Evolutionary conservation across 345 rosid genomes (phyloP), one percentile per base, ranked within the genome.

Genomic region (Cardamine chenopodiifolia): DNA sequence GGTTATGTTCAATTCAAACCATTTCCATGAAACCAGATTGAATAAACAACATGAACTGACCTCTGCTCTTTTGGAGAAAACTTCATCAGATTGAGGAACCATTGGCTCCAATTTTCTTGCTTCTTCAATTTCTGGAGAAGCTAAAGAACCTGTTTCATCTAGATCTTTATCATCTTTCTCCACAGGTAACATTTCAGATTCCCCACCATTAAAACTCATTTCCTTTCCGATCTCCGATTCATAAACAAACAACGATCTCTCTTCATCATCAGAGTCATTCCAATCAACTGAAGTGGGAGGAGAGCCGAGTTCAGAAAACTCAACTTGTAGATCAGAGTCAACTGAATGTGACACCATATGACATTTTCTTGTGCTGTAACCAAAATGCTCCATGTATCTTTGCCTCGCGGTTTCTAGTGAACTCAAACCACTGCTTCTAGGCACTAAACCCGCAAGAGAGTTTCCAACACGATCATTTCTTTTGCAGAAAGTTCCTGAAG

Each of bases 311-410:
- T 92, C 99, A 6, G 99, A 95, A 58, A 95, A 87, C 82, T 92
- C 99, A 53, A 95, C 97, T 64, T 92, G 98, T 86, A 95, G 80
- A 72, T 92, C 99, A 45, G 99, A 95, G 49, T 94, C 98, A 55
- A 89, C 77, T 6, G 99, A 95, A 59, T 79, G 78, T 18, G 85
- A 62, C 20, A 86, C 83, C 56, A 84, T 82, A 80, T 84, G 98
- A 77, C 83, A 66, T 26, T 72, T 72, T n/a, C 53, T 63, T 23
- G 74, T 62, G 7, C 50, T 60, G 78, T 68, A 83, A 73, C 83
- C 85, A 6, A 78, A 71, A 49, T 65, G 82, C 31, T 87, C 83
- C 50, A 85, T 84, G 31, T 69, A 22, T 68, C 78, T 80, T 35
- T 82, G 59, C 48, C 79, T 79, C 17, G 83, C 87, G 5, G 53